Base-by-base conservation (phyloP, 768 basidiomycete genomes). In the Lactarius sp. region DNA sequence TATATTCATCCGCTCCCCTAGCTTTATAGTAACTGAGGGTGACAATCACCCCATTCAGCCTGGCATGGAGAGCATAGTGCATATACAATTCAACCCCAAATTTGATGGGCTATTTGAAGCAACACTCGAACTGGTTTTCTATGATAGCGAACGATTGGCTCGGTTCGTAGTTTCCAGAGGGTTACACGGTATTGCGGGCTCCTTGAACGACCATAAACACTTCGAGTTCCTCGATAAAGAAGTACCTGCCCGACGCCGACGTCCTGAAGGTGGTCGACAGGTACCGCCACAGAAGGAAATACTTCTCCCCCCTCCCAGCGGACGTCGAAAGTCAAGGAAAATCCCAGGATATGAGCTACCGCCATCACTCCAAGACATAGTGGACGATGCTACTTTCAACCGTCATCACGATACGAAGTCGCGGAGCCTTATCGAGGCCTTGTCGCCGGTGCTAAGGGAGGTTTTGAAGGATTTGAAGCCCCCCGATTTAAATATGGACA, bases 41-140 rank as follows among this genome's bases (percentile, higher is more conserved):
- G 46, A 66, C 22, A 57, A 36, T n/a, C 36, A 6, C 13, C 47
- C 12, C 34, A 62, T 63, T 31, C 56, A 7, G 18, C 51, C 61
- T 52, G 62, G 52, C 44, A 31, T 55, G 42, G 65, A 66, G 46
- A 57, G 33, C 49, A 16, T 8, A 0, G 61, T 57, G 22, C 33
- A 39, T 10, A 33, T 63, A n/a, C 49, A 52, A 10, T 65, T 65
- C 54, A 52, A 47, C 41, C 59, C 64, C 10, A 51, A 52, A 37
- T 65, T 52, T 14, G 64, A 65, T 9, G 64, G 64, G 8, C 18
- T 55, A 14, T 65, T 65, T 13, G 42, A 56, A 14, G 64, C 64
- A 1, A 56, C 27, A 16, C 53, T 65, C 27, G 42, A 56, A 18
- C 49, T 65, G 31, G 41, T 65, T 10, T 65, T 65, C 22, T 65